Conservation (phyloP, 257 asterid genomes). For the Gentiana straminea region DNA sequence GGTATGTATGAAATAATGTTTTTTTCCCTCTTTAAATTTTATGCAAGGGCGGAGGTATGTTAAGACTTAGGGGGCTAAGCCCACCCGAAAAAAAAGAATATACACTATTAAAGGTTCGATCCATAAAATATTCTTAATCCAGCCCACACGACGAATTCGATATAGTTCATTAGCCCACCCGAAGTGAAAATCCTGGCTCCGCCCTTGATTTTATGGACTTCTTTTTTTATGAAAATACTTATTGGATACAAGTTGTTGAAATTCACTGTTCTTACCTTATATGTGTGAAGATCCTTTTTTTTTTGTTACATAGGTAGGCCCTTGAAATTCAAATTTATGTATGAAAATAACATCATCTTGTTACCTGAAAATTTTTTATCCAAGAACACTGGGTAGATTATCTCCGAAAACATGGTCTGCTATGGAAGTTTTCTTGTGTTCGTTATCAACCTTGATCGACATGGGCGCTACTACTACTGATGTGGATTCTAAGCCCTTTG, state of each 20-base stretch:
- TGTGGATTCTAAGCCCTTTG: conserved; percentile 71
- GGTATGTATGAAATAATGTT: conserved; percentile 27
- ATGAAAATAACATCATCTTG: neutral
- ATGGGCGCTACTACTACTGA: conserved; percentile 88
- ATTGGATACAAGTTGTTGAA: neutral
- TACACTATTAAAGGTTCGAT: no score
- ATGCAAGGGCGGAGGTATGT: no score
- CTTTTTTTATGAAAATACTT: no score
- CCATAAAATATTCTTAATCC: no score
- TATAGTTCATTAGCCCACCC: no score
- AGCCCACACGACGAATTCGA: no score
- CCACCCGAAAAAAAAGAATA: no score
- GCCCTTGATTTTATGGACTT: no score
- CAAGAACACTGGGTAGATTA: conserved; percentile 96
- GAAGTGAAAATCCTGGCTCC: no score
- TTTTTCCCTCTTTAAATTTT: neutral
- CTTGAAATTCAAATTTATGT: neutral
- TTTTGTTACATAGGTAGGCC: neutral
- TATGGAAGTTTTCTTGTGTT: conserved; percentile 76
- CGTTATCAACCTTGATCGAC: conserved; percentile 64
- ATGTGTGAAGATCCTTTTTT: neutral
- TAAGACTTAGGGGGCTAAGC: no score
- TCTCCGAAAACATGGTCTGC: conserved; percentile 97
- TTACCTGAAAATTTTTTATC: conserved; percentile 8
- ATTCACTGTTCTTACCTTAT: neutral